Conservation (phyloP, 2,329 filamentous ascomycete species). For the Achaetomium macrosporum region DNA sequence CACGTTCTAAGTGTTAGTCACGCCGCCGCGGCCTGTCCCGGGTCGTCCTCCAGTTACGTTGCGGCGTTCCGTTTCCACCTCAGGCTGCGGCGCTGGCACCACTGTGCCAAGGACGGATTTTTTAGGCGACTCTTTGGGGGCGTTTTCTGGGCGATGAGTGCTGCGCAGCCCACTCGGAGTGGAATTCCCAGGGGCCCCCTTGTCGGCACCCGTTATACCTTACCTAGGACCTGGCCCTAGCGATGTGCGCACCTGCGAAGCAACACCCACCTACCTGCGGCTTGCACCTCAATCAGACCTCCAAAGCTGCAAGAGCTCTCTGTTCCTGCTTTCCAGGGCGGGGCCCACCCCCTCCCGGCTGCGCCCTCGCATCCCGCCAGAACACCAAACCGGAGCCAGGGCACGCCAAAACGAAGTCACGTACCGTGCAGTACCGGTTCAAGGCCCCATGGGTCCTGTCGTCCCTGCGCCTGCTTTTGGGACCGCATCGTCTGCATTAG, state of each 20-base stretch:
- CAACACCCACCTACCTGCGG: constrained; percentile 2
- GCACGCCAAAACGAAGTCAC: constrained; percentile 9
- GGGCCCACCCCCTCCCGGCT: constrained; percentile 15
- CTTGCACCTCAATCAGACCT: not conserved
- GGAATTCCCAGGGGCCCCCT: constrained; percentile 3
- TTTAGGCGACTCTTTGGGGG: constrained; percentile 4
- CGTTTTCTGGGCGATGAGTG: not conserved
- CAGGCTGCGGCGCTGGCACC: constrained; percentile 7
- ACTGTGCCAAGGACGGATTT: not conserved
- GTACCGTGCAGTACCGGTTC: constrained; percentile 5
- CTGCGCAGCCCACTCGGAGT: constrained; percentile 8
- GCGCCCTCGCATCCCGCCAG: constrained; percentile 19
- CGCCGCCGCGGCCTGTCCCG: constrained; percentile 17
- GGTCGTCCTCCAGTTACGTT: constrained; percentile 13
- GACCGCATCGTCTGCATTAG: constrained; percentile 23
- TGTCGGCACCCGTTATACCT: constrained; percentile 8
- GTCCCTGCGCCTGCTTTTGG: constrained; percentile 23
- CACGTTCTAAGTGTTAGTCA: constrained; percentile 13
- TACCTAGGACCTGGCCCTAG: constrained; percentile 3
- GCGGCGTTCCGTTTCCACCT: constrained; percentile 6
- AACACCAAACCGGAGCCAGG: constrained; percentile 9
- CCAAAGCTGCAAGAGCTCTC: not conserved
- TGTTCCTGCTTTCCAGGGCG: constrained; percentile 17
- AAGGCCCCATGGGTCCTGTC: constrained; percentile 2
- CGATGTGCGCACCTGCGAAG: constrained; percentile 20